Conservation (phyloP, 2,329 filamentous ascomycete species). For the Hawksworthiomyces lignivorus region DNA sequence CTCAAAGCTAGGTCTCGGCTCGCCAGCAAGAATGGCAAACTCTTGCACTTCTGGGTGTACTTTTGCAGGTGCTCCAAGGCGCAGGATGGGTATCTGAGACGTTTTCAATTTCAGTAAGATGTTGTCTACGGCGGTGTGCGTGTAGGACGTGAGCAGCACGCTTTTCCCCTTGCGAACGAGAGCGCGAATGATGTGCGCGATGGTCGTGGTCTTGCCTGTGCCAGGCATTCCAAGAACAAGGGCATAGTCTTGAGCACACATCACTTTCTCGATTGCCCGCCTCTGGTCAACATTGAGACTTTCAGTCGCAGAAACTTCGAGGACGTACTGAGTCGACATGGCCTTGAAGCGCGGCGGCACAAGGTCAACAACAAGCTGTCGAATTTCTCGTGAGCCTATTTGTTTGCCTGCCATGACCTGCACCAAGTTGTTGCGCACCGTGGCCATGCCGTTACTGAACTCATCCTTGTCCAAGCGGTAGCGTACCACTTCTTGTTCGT, state of each 20-base stretch:
- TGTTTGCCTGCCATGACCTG: constrained; percentile 80
- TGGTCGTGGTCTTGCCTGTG: constrained; percentile 96
- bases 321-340: constrained; percentile 52
- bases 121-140: constrained; percentile 96
- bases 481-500: constrained; percentile 46
- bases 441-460: constrained; percentile 96
- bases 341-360: constrained; percentile 66
- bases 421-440: constrained; percentile 86
- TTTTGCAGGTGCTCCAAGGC: constrained; percentile 79
- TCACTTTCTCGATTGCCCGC: constrained; percentile 84
- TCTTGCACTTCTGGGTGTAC: constrained; percentile 80
- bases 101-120: constrained; percentile 80
- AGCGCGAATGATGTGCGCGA: constrained; percentile 91
- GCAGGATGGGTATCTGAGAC: constrained; percentile 66
- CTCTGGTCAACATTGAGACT: constrained; percentile 82
- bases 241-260: constrained; percentile 91
- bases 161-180: constrained; percentile 85
- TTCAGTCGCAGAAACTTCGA: constrained; percentile 45
- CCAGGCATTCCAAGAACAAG: constrained; percentile 98
- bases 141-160: constrained; percentile 89
- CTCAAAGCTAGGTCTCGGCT: constrained; percentile 68
- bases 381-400: constrained; percentile 63
- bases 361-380: constrained; percentile 73
- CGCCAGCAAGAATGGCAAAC: constrained; percentile 72
- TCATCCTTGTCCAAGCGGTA: constrained; percentile 96